These are phyloP conservation scores for Massospora cicadina DNA, from an alignment of 371 early-diverging fungal genomes.

Conservation along the genomic window DNA sequence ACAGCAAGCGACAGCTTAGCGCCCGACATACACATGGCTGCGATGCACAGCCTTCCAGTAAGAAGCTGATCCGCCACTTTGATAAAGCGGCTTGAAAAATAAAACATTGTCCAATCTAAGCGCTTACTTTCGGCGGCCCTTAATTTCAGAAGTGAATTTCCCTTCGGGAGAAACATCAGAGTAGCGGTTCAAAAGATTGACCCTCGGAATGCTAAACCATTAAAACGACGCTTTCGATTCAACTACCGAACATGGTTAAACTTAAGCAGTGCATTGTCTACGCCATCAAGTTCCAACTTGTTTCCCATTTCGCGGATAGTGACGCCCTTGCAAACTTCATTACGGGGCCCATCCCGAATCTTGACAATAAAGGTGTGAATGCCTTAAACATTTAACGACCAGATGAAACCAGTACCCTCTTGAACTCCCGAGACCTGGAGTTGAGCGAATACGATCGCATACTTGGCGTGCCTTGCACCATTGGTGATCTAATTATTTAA, in stretches of 20 bases:
- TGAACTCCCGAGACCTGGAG: slow-evolving; percentile 34
- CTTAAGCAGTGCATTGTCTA: slow-evolving; percentile 36
- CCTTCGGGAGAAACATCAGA: slow-evolving; percentile 42
- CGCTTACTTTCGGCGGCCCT: slow-evolving; percentile 28
- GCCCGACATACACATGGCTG: slow-evolving; percentile 37
- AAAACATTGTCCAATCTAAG: neutral
- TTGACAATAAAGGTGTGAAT: slow-evolving; percentile 40
- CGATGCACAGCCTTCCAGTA: slow-evolving; percentile 45
- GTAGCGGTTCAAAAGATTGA: slow-evolving; percentile 45
- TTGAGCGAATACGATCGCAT: slow-evolving; percentile 49
- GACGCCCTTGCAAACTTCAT: slow-evolving; percentile 35
- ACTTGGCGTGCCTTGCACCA: slow-evolving; percentile 39
- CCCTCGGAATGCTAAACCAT: slow-evolving; percentile 22
- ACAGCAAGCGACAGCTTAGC: slow-evolving; percentile 28
- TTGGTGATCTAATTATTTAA: slow-evolving; percentile 3
- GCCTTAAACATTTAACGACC: neutral
- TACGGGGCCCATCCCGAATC: slow-evolving; percentile 24
- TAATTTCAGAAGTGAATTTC: slow-evolving; percentile 27
- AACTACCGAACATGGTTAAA: slow-evolving; percentile 20
- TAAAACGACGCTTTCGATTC: neutral
- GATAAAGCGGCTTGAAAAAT: slow-evolving; percentile 30
- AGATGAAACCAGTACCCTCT: slow-evolving; percentile 23
- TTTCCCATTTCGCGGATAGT: slow-evolving; percentile 48
- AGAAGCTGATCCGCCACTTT: slow-evolving; percentile 54
- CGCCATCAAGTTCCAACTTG: slow-evolving; percentile 39